Base-by-base conservation (phyloP, 78 protist genomes). In the Dictyostelium intermedium region DNA sequence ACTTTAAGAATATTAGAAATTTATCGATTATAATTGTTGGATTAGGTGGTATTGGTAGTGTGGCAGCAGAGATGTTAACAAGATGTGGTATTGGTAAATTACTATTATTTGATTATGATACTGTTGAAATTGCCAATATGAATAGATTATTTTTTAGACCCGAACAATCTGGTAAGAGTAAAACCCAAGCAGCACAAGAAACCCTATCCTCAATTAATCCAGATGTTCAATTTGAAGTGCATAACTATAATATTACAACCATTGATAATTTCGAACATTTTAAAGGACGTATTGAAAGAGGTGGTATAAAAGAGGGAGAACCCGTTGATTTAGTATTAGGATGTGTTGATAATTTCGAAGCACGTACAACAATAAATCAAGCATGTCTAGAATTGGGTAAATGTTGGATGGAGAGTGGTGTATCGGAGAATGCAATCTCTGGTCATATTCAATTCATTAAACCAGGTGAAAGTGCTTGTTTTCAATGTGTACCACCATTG, bases 1-100 rank as follows among this genome's bases (percentile, higher is more conserved):
- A 27, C 27, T 13, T 13, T 13, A 27, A 95, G 92, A 72, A 92
- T 45, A 96, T 98, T 78, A 97, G 98, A 47, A 85, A 92, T 82
- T 45, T 20, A 27, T 69, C 98, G 13, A 98, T 99, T n/a, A 76
- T 91, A 20, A 83, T 99, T 18, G 98, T 99, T 32, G 99, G 99
- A 23, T 85, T 98, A 1, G 99, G 99, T 8, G 99, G 99, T 18
- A 98, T 98, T 25, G 99, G 99, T 53, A 50, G 94, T 20, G 99
- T 98, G 7, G 97, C 98, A 7, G 99, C 99, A 3, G 99, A 99
- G 72, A 98, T 98, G 99, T 97, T 99, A 14, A 97, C 99, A 41
- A 97, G 99, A 14, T 98, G 99, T 83, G 99, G 99, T 30, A 83
- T 99, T 37, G 99, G 99, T n/a, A 99, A 99, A 91, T 86, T 99